These are phyloP conservation scores for Cladosporium sp. DNA, from an alignment of 2,329 filamentous ascomycete genomes.

Conservation along the genomic window DNA sequence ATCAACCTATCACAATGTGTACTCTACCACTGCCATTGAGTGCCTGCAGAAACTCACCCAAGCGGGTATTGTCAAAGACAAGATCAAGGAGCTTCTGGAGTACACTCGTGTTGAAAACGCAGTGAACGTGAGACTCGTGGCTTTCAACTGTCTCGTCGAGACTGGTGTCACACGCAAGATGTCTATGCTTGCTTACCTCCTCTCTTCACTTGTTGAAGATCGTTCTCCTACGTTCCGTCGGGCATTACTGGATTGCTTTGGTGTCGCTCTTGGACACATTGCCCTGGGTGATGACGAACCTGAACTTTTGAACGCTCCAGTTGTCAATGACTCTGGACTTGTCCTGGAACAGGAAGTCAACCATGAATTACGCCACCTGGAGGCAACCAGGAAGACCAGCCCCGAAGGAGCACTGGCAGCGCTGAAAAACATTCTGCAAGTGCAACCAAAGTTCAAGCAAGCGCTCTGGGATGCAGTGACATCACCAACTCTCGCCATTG, in stretches of 20 bases:
- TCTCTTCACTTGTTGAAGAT: conserved; percentile 58
- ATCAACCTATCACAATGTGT: conserved; percentile 64
- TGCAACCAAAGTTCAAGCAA: conserved; percentile 51
- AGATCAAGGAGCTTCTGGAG: conserved; percentile 59
- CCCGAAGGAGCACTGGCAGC: conserved; percentile 60
- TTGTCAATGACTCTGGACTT: conserved; percentile 45
- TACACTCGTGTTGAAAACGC: conserved; percentile 62
- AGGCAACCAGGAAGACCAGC: conserved; percentile 54
- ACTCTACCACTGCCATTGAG: conserved; percentile 61
- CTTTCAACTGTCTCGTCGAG: conserved; percentile 59
- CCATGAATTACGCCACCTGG: conserved; percentile 54
- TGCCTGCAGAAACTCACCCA: conserved; percentile 58
- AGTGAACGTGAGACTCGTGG: conserved; percentile 59
- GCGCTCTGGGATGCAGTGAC: conserved; percentile 58
- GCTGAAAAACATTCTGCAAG: conserved; percentile 54
- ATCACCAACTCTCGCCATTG: conserved; percentile 51
- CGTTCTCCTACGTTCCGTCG: conserved; percentile 59
- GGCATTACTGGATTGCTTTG: conserved; percentile 54
- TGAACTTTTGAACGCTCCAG: conserved; percentile 33
- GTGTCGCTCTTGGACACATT: conserved; percentile 57
- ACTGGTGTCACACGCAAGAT: conserved; percentile 55
- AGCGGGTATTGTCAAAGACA: conserved; percentile 53
- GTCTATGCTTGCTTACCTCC: conserved; percentile 56
- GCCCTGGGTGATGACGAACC: conserved; percentile 55
- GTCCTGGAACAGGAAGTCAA: conserved; percentile 58